Conservation (phyloP, 2,329 filamentous ascomycete species). For the Pyricularia sp. region DNA sequence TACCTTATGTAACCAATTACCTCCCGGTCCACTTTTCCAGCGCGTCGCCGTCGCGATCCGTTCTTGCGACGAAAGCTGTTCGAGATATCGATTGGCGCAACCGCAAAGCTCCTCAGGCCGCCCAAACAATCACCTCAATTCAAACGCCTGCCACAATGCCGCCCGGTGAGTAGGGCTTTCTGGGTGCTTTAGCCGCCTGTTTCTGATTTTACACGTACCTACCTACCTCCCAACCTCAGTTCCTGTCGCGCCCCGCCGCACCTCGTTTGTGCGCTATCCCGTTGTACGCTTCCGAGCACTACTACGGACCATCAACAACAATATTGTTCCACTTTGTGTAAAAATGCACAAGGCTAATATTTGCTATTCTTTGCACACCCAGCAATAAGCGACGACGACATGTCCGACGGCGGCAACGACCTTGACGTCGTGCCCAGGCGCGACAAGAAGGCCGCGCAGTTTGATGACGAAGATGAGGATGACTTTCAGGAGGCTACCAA, state of each 20-base stretch:
- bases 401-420: conserved; percentile 22
- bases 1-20: background rate
- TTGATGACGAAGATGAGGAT: conserved; percentile 13
- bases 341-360: background rate
- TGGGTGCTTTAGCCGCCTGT: background rate
- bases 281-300: background rate
- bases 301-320: background rate
- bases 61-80: background rate
- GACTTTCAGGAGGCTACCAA: conserved; percentile 13
- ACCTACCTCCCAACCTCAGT: background rate
- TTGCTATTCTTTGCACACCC: background rate
- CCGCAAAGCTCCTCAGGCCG: background rate
- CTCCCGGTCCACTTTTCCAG: background rate
- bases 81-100: background rate
- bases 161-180: background rate
- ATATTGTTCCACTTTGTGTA: background rate
- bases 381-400: conserved; percentile 34
- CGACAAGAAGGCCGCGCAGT: conserved; percentile 24
- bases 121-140: background rate
- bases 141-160: background rate
- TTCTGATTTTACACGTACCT: background rate
- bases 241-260: background rate
- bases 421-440: conserved; percentile 12
- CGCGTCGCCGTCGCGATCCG: background rate
- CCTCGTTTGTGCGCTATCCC: background rate